Conservation (phyloP, 345 rosid species). For the Euphorbia pulcherrima region DNA sequence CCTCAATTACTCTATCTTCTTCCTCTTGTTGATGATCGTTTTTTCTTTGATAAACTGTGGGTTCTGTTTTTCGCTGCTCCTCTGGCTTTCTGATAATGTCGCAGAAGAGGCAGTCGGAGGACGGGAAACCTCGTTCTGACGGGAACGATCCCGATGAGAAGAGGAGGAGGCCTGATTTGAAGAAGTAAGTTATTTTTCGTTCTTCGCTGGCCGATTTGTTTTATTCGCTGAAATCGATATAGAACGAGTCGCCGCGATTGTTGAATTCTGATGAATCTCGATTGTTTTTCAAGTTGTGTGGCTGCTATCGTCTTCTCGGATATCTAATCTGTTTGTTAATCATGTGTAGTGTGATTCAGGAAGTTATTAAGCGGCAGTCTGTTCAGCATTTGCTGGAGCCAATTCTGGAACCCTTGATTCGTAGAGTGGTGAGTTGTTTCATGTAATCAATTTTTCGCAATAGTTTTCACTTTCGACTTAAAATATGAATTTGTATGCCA, state of each 20-base stretch:
- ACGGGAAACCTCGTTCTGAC: slow-evolving; percentile 48
- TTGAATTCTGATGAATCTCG: too few species aligned
- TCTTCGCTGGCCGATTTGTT: background rate
- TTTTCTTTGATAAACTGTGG: slow-evolving; percentile 10
- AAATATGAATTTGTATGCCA: background rate
- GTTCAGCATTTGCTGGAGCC: slow-evolving; percentile 77
- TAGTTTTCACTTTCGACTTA: background rate
- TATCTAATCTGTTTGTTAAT: slow-evolving; percentile 26
- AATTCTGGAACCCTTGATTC: slow-evolving; percentile 85
- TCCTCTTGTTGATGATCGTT: slow-evolving; percentile 6
- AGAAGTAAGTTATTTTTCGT: slow-evolving; percentile 35
- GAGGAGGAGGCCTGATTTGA: slow-evolving; percentile 55
- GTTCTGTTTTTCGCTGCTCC: slow-evolving; percentile 11
- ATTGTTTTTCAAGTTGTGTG: too few species aligned
- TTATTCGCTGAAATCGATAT: background rate
- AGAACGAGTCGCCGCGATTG: slow-evolving; percentile 13
- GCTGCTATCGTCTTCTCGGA: background rate
- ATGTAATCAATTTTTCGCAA: background rate
- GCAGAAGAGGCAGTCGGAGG: slow-evolving; percentile 81
- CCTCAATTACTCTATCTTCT: slow-evolving; percentile 24
- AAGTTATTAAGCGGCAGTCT: slow-evolving; percentile 70
- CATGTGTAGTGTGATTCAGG: slow-evolving; percentile 77
- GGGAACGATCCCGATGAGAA: slow-evolving; percentile 57
- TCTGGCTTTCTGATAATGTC: slow-evolving; percentile 46
- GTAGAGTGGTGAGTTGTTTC: slow-evolving; percentile 71